Percentiles rank a stretch among this genome's conserved stretches.
Conservation (phyloP, 352 stramenopile genomes). For the Pythium chondricola region DNA sequence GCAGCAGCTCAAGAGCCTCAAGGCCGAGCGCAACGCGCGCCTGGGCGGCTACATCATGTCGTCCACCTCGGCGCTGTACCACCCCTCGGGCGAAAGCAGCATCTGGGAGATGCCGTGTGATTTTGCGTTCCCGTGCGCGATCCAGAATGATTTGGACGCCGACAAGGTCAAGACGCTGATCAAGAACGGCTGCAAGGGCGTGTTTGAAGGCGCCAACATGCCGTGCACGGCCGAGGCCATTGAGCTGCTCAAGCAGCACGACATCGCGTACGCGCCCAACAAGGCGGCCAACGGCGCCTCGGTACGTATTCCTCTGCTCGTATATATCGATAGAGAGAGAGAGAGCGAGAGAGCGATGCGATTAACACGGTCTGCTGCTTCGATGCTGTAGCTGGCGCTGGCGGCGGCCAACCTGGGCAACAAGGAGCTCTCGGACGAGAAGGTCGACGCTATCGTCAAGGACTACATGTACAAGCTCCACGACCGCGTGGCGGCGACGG, state of each 20-base stretch:
- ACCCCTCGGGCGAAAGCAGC: conserved; percentile 61
- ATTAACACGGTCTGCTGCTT: not conserved
- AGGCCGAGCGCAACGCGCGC: conserved; percentile 73
- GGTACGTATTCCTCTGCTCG: conserved; percentile 26
- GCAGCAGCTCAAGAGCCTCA: conserved; percentile 71
- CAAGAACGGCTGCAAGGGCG: conserved; percentile 85
- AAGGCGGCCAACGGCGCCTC: conserved; percentile 81
- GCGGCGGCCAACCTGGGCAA: conserved; percentile 53
- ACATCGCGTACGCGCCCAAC: conserved; percentile 78
- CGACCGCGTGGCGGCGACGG: conserved; percentile 59
- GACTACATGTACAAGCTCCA: conserved; percentile 80
- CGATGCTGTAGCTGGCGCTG: conserved; percentile 41
- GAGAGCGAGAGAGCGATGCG: not conserved
- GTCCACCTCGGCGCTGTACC: conserved; percentile 84
- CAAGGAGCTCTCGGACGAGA: conserved; percentile 44
- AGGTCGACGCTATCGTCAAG: conserved; percentile 72
- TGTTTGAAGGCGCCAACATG: conserved; percentile 86
- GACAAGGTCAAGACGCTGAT: conserved; percentile 64
- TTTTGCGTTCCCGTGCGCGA: conserved; percentile 95
- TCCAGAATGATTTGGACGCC: conserved; percentile 90
- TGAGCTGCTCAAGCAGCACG: conserved; percentile 76
- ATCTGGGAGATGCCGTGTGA: conserved; percentile 92
- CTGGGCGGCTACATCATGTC: conserved; percentile 87
- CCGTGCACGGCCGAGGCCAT: conserved; percentile 78
- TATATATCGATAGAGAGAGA: not conserved